phyloP scores from a whole-genome alignment of 2,329 filamentous ascomycete genomes.

The Colletotrichum echinochloae region DNA sequence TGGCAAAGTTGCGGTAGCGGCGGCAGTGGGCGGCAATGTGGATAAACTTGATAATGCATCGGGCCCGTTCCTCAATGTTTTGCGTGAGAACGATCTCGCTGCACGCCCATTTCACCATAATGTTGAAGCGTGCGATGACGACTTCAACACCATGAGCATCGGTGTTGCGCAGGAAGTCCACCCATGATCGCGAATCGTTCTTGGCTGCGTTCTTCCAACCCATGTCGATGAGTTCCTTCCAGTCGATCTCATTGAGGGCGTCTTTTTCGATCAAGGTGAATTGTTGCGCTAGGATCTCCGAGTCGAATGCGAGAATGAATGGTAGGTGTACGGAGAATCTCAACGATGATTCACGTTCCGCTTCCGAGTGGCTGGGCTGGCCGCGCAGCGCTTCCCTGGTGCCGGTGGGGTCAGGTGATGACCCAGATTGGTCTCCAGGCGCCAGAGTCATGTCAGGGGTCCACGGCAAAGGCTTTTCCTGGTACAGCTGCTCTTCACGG shows the following conservation, averaged over 20 bases:
- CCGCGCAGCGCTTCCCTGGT: slow-evolving; percentile 53
- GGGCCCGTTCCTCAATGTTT: slow-evolving; percentile 76
- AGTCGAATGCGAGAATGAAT: slow-evolving; percentile 85
- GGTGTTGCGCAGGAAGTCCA: slow-evolving; percentile 79
- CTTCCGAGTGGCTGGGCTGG: slow-evolving; percentile 48
- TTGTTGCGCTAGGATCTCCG: slow-evolving; percentile 82
- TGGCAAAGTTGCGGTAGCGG: slow-evolving; percentile 84
- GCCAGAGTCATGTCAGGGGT: slow-evolving; percentile 64
- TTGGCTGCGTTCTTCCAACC: slow-evolving; percentile 79
- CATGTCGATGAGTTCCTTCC: slow-evolving; percentile 88
- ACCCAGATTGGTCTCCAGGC: slow-evolving; percentile 52
- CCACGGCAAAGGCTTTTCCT: slow-evolving; percentile 59
- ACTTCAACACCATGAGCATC: slow-evolving; percentile 83
- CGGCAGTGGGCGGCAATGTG: slow-evolving; percentile 84
- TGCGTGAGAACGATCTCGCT: slow-evolving; percentile 84
- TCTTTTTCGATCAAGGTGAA: slow-evolving; percentile 90
- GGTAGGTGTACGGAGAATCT: slow-evolving; percentile 74
- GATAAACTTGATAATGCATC: slow-evolving; percentile 83
- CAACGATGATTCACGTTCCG: slow-evolving; percentile 45
- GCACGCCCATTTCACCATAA: slow-evolving; percentile 88
- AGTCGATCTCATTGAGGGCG: slow-evolving; percentile 86
- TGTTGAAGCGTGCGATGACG: slow-evolving; percentile 87
- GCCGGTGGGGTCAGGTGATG: slow-evolving; percentile 48
- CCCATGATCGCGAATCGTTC: slow-evolving; percentile 79
- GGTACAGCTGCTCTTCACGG: slow-evolving; percentile 57